Percentiles rank a stretch among this genome's conserved stretches.
Evolutionary conservation across 768 basidiomycete species (phyloP).

Genomic region (Termitomyces sp.): DNA sequence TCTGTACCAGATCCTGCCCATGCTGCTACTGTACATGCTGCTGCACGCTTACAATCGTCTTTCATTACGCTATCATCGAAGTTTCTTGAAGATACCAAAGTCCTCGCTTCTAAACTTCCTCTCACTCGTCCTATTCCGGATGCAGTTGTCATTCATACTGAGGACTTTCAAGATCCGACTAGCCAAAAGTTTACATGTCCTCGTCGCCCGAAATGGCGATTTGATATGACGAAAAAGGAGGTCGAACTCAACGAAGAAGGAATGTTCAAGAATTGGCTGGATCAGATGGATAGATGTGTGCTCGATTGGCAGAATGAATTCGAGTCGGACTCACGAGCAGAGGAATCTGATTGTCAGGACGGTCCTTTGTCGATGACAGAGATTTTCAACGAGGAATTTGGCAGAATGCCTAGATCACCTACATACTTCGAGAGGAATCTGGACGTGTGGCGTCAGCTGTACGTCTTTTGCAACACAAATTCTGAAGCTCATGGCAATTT

Average conservation of each 20-base stretch:
- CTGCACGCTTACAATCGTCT: slow-evolving; percentile 62
- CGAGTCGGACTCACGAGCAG: slow-evolving; percentile 37
- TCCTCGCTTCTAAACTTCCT: slow-evolving; percentile 48
- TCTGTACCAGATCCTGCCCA: slow-evolving; percentile 18
- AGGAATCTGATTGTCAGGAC: slow-evolving; percentile 21
- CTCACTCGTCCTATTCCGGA: slow-evolving; percentile 56
- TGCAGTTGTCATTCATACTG: slow-evolving; percentile 34
- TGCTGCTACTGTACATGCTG: slow-evolving; percentile 34
- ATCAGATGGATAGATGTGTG: slow-evolving; percentile 56
- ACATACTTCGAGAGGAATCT: slow-evolving; percentile 88
- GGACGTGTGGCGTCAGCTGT: slow-evolving; percentile 95
- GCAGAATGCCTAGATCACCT: slow-evolving; percentile 56
- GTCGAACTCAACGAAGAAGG: slow-evolving; percentile 91
- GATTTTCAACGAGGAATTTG: slow-evolving; percentile 6
- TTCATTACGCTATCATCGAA: slow-evolving; percentile 59
- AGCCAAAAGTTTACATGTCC: slow-evolving; percentile 44
- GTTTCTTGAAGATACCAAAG: slow-evolving; percentile 60
- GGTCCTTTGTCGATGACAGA: slow-evolving; percentile 12
- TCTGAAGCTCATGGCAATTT: slow-evolving; percentile 7
- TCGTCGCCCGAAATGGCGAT: slow-evolving; percentile 81
- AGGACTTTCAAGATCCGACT: slow-evolving; percentile 16
- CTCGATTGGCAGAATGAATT: slow-evolving; percentile 12
- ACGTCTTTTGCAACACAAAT: slow-evolving; percentile 27
- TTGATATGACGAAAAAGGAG: slow-evolving; percentile 83
- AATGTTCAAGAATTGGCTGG: slow-evolving; percentile 75